A percentile compares a stretch with the other conserved stretches of the same genome.
These are phyloP conservation scores for Avena insularis DNA, from an alignment of 176 grass and related monocot genomes.

Conservation along the genomic window DNA sequence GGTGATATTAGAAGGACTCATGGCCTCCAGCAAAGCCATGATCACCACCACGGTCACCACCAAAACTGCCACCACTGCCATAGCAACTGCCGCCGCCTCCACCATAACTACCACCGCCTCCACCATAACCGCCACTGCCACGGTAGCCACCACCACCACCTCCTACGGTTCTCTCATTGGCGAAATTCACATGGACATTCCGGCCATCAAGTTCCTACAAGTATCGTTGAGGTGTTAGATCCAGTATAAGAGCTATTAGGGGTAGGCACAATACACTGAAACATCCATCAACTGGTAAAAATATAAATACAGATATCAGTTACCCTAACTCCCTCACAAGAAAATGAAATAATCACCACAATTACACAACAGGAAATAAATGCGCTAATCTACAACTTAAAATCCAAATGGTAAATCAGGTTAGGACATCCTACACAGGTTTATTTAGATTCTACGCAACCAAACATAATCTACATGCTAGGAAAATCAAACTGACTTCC, in stretches of 20 bases:
- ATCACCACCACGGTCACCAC: neutral
- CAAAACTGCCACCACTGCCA: neutral
- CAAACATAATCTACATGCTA: no score
- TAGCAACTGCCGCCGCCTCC: neutral
- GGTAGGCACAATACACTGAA: neutral
- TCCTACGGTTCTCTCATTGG: constrained; percentile 56
- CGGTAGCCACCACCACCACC: constrained; percentile 18
- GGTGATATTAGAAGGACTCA: neutral
- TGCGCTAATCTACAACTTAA: no score
- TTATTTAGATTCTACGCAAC: no score
- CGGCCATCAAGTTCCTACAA: constrained; percentile 71
- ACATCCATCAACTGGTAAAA: neutral
- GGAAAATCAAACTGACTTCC: neutral
- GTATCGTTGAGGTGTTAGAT: neutral
- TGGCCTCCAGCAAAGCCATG: neutral
- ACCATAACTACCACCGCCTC: neutral
- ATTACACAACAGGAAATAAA: no score
- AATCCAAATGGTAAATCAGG: neutral
- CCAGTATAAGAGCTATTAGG: no score
- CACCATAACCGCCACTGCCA: neutral
- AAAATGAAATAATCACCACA: no score
- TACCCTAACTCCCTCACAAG: no score
- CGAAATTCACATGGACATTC: constrained; percentile 65
- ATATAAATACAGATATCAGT: no score
- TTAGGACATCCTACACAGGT: no score